Conservation (phyloP, 1,284 basidiomycete species). For the Cutaneotrichosporon cyanovorans region DNA sequence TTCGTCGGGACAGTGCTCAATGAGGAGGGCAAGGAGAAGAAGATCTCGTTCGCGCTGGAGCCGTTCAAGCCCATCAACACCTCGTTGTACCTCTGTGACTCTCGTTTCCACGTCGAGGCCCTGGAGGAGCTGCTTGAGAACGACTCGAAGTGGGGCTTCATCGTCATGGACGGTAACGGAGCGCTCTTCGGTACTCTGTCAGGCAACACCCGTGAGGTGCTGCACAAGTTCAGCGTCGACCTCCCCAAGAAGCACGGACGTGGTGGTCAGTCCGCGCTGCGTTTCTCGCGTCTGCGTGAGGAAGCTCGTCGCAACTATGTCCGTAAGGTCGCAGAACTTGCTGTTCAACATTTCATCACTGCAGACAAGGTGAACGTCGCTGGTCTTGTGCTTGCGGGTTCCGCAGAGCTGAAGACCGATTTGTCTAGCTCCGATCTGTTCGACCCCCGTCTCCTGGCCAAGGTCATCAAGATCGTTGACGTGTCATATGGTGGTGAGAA, state of each 20-base stretch:
- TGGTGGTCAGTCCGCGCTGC: slow-evolving; percentile 98
- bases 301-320: slow-evolving; percentile 99
- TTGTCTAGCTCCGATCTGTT: slow-evolving; percentile 95
- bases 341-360: slow-evolving; percentile 97
- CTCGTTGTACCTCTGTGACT: slow-evolving; percentile 98
- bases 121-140: slow-evolving; percentile 94
- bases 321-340: slow-evolving; percentile 93
- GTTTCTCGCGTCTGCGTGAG: slow-evolving; percentile 99
- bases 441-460: slow-evolving; percentile 75
- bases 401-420: slow-evolving; percentile 98
- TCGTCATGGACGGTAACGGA: slow-evolving; percentile 68
- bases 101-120: slow-evolving; percentile 99
- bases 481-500: slow-evolving; percentile 99
- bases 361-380: slow-evolving; percentile 97
- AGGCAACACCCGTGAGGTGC: slow-evolving; percentile 93
- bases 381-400: slow-evolving; percentile 94
- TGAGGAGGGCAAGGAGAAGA: slow-evolving; percentile 98
- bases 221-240: slow-evolving; percentile 98
- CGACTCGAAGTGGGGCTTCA: slow-evolving; percentile 97
- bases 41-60: slow-evolving; percentile 94
- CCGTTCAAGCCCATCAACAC: slow-evolving; percentile 99
- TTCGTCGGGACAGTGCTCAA: slow-evolving; percentile 98
- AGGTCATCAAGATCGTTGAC: slow-evolving; percentile 95
- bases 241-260: slow-evolving; percentile 99
- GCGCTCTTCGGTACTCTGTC: slow-evolving; percentile 86